Evolutionary conservation across 768 basidiomycete genomes (phyloP).

Genomic region (Phanerodontia chrysosporium): DNA sequence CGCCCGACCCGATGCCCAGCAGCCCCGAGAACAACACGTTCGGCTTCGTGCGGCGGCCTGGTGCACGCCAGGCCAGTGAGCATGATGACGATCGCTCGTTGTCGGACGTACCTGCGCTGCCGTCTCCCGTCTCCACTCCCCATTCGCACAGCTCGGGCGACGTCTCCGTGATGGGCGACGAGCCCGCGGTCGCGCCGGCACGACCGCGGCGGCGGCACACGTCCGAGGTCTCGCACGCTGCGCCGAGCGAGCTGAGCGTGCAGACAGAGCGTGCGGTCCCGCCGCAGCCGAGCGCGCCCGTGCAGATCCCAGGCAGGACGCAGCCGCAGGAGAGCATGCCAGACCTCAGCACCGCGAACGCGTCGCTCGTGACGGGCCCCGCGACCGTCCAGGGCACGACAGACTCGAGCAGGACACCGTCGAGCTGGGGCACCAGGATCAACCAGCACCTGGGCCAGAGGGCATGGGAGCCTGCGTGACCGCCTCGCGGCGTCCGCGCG

Average conservation of each 20-base stretch:
- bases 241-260: conserved; percentile 13
- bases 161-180: conserved; percentile 4
- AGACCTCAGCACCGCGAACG: conserved; percentile 66
- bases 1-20: conserved; percentile 39
- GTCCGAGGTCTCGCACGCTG: conserved; percentile 5
- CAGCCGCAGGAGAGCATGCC: conserved; percentile 35
- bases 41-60: conserved; percentile 50
- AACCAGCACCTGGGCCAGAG: conserved; percentile 24
- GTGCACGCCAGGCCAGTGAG: conserved; percentile 10
- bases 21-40: conserved; percentile 73
- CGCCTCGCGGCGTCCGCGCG: conserved; percentile 1
- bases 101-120: conserved; percentile 17
- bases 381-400: conserved; percentile 54
- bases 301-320: conserved; percentile 23
- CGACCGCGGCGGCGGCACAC: neutral
- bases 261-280: conserved; percentile 13
- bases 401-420: conserved; percentile 42
- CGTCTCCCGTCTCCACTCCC: conserved; percentile 4
- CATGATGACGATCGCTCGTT: conserved; percentile 13
- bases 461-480: conserved; percentile 13
- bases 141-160: neutral
- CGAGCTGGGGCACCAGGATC: conserved; percentile 44
- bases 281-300: conserved; percentile 7
- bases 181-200: neutral
- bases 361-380: conserved; percentile 66